Base-by-base conservation (phyloP, 106 monocot genomes). In the Chionographis japonica region DNA sequence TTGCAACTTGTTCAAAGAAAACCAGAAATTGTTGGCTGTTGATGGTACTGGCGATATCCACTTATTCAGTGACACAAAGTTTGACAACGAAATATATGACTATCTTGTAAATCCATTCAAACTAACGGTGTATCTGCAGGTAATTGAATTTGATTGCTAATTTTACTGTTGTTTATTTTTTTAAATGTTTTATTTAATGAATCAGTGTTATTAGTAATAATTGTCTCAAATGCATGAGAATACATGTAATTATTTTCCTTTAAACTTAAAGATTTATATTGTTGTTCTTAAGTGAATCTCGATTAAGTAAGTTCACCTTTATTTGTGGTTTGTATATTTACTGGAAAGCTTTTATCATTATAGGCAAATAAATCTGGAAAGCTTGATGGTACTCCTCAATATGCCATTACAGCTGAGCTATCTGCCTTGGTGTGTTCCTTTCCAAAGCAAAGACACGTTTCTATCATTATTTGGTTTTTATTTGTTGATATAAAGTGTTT, bases 301-400 rank as follows among this genome's bases (percentile, higher is more conserved):
- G 58, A 11, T 8, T 27, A 58, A 58, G 4, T 40, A 62, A 40
- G 40, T 41, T 62, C 27, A 16, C 51, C 14, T 51, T 35, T 66
- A 17, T 13, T 37, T 37, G 46, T 35, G 2, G 12, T 8, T n/a
- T 7, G 56, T 43, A 62, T 54, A 9, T 15, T 60, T 10, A 27
- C 6, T 56, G 9, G 16, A n/a, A 39, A 56, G 46, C 42, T 6
- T 53, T 68, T 56, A 19, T 74, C 12, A 61, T 55, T 74, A 7
- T 72, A 98, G 92, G 92, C 76, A 65, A 90, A 93, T 60, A 98
- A 85, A 69, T 67, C 83, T 63, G 85, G 78, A 69, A 87, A 83
- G 80, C 40, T 77, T 75, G 85, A 92, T 71, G 77, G 80, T 52
- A 69, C 74, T 67, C 88, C 88, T 66, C 88, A 83, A 67, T 90